Evolutionary conservation across 2,329 filamentous ascomycete species (phyloP), one percentile per base, ranked within the genome.

Genomic region (Bipolaris bicolor): DNA sequence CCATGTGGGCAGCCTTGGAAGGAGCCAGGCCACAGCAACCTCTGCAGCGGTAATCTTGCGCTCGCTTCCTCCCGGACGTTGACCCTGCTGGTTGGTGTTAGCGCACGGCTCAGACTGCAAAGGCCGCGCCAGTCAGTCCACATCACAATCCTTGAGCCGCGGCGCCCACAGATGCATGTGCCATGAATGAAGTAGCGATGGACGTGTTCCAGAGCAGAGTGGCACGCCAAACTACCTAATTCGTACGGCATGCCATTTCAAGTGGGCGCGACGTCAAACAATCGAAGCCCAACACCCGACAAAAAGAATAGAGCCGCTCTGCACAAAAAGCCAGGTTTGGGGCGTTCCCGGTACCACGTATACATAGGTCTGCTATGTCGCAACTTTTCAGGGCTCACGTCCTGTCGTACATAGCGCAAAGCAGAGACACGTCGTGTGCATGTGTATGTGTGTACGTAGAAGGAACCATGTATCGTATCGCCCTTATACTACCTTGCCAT

Each of bases 51-150:
- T 70, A 70, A 73, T 74, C 70, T 75, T 66, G 62, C 66, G 55
- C 69, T 75, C 73, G 73, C 73, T 76, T 75, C 67, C 65, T 76
- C 73, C 73, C 73, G 73, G 67, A 72, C 71, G 71, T 75, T 73
- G 70, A 70, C 68, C 72, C 69, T 75, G 67, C 63, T 67, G 65
- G 66, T 62, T 70, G 68, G 67, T 53, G 65, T 63, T 64, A 68
- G 69, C 65, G 66, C 64, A 64, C 66, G 61, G 65, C 63, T 63
- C 52, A 57, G 52, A 55, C 52, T 62, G 58, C 67, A 63, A 59
- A 70, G 65, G 55, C 64, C 59, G 58, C 57, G 61, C 58, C 59
- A 55, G 55, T 44, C 47, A 52, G 50, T 62, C 59, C 54, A 61
- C 62, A 53, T 63, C 60, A 57, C 59, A 64, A 60, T 65, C 67